Base-by-base conservation (phyloP, 176 grass and related monocot species). In the Eragrostis curvula region DNA sequence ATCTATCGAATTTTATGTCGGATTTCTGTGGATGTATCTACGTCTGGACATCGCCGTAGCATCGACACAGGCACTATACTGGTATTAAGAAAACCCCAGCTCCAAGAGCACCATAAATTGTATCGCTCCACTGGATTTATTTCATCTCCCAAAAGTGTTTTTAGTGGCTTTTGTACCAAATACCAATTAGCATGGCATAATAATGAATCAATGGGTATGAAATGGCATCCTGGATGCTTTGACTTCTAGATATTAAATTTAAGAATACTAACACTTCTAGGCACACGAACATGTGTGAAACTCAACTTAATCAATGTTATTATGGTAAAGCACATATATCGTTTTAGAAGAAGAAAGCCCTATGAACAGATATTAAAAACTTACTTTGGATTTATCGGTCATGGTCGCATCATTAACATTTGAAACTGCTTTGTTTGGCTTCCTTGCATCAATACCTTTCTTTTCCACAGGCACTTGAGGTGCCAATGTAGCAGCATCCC, bases 371-470 rank as follows among this genome's bases (percentile, higher is more conserved):
- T 14, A 56, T 7, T 65, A 64, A 60, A 53, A 56, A 63, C 87
- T 95, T 95, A 92, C 93, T 85, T 92, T 92, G 57, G 79, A 41
- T 55, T 75, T 87, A 58, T 90, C 81, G 55, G 78, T 51, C 44
- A 71, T 65, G 39, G 40, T 48, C 12, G 53, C 74, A 74, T 69
- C 66, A 55, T 92, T 83, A 70, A 51, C 87, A 78, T 84, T 77
- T 46, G 57, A 23, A 64, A 51, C 55, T 58, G 43, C 80, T 60
- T n/a, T 50, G 83, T 59, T 83, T 66, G 71, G 28, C 30, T 85
- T 92, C 80, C 50, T 87, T 83, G 81, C 47, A 71, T 72, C 79
- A 61, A 12, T 64, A 43, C 25, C 70, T 59, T 61, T 86, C 74
- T 88, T 86, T 44, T 82, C 61, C 46, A 68, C 43, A 27, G 68